Percentiles rank a stretch among this genome's conserved stretches.
Conservation (phyloP, 2,329 filamentous ascomycete genomes). For the Bipolaris victoriae region DNA sequence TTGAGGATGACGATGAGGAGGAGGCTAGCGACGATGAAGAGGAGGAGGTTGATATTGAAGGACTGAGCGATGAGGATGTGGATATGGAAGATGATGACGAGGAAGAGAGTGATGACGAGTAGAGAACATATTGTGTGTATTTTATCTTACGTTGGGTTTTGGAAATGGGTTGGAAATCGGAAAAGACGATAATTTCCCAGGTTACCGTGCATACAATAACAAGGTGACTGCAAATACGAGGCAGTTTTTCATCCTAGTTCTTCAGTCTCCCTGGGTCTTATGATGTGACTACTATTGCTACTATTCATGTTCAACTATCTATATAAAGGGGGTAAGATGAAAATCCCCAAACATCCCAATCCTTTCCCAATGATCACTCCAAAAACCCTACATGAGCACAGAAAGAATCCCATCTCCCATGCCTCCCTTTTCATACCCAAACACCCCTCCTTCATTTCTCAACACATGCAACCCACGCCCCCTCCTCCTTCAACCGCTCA, state of each 20-base stretch:
- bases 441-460: background rate
- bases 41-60: slow-evolving; percentile 24
- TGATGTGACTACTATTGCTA: no score
- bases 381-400: no score
- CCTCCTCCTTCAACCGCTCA: slow-evolving; percentile 25
- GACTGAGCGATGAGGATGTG: slow-evolving; percentile 22
- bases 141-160: background rate
- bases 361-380: no score
- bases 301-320: no score
- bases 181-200: no score
- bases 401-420: no score
- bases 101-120: slow-evolving; percentile 24
- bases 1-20: slow-evolving; percentile 33
- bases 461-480: slow-evolving; percentile 2
- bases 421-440: no score
- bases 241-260: no score
- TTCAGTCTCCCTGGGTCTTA: no score
- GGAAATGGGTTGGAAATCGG: background rate
- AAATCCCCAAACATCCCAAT: no score
- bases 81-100: slow-evolving; percentile 19
- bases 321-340: no score
- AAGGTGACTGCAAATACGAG: background rate
- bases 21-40: slow-evolving; percentile 17
- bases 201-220: background rate
- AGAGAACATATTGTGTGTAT: slow-evolving; percentile 1